Base-by-base conservation (phyloP, 108 stramenopile genomes). In the Discostella pseudostelligera region DNA sequence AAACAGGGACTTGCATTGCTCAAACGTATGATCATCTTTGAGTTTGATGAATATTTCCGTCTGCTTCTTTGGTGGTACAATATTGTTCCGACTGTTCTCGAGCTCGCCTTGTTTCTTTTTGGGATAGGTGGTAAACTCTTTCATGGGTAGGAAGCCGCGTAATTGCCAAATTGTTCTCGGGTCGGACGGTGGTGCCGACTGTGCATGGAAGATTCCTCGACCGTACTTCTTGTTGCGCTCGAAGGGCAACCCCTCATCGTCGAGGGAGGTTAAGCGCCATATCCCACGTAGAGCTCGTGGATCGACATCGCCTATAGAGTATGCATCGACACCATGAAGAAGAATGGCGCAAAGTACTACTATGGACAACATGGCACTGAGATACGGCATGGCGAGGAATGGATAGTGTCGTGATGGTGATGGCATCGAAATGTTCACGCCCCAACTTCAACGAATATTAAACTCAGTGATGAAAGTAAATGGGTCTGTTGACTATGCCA, bases 121-220 rank as follows among this genome's bases (percentile, higher is more conserved):
- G 22, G 91, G 91, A 69, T 83, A 84, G 8, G 80, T 82, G 13
- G 91, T 92, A 57, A 92, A 92, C 63, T 92, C 91, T 51, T 92
- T 92, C 69, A 92, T 70, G 9, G 90, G 84, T 16, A 64, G 25
- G 35, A 43, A 53, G 16, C 61, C 67, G 11, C 58, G 70, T 0
- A 55, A 48, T 40, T 74, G 53, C 60, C 65, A 67, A 22, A 70
- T 50, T 17, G 53, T 36, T 32, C 32, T 55, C 13, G 76, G 72
- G 35, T 62, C 57, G 25, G 69, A 11, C 11, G 53, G 10, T 22
- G 42, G 10, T 22, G 42, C 47, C 22, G 78, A 32, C 7, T 44
- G 58, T 20, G 70, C 45, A 16, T 42, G 56, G 66, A 68, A 43
- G 19, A 22, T 32, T 32, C 69, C 74, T 66, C 77, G 55, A 21